phyloP scores from a whole-genome alignment of 2,329 filamentous ascomycete species.

The Thelonectria olida region DNA sequence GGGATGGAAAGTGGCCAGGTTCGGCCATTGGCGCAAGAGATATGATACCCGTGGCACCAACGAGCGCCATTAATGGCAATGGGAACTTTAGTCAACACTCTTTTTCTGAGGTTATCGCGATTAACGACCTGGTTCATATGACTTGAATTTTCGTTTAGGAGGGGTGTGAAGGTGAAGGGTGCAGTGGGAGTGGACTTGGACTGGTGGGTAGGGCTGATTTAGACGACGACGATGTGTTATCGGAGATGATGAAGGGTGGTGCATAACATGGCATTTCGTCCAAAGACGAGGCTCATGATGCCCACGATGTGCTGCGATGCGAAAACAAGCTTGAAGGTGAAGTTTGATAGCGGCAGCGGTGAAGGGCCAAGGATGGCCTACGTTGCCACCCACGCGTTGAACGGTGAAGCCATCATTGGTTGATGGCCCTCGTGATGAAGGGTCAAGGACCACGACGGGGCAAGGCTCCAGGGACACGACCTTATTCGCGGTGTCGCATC shows the following conservation, averaged over 20 bases:
- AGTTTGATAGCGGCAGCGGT: not conserved
- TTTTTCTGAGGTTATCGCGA: constrained; percentile 5
- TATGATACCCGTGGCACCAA: constrained; percentile 38
- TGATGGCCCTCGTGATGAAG: not conserved
- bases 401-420: constrained; percentile 25
- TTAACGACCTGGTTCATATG: constrained; percentile 4
- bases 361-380: constrained; percentile 14
- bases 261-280: not conserved
- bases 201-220: not conserved
- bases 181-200: not conserved
- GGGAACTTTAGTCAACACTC: not conserved
- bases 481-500: not conserved
- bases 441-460: not conserved
- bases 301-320: constrained; percentile 2
- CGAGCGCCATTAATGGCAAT: constrained; percentile 21
- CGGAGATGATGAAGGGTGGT: not conserved
- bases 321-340: not conserved
- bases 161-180: constrained; percentile 1
- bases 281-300: constrained; percentile 11
- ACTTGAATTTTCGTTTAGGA: constrained; percentile 8
- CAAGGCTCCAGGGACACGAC: constrained; percentile 6
- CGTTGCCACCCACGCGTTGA: constrained; percentile 22
- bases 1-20: not conserved
- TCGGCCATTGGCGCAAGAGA: constrained; percentile 23
- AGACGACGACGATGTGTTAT: not conserved